Base-by-base conservation (phyloP, 345 rosid genomes). In the Acer saccharum region DNA sequence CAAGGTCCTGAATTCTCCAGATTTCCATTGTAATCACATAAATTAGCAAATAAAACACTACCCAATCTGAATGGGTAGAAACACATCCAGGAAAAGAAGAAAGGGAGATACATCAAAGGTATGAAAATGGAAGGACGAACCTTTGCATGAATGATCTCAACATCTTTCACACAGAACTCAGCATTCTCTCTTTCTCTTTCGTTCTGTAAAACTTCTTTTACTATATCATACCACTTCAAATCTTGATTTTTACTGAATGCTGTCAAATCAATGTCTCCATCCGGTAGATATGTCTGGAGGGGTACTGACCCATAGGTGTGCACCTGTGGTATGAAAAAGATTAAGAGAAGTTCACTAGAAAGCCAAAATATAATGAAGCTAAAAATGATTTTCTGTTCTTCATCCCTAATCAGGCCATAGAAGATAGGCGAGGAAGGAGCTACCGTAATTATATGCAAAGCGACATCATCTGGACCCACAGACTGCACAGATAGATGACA, bases 301-400 rank as follows among this genome's bases (percentile, higher is more conserved):
- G 93, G 93, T 18, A 90, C 91, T 71, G 93, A 90, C 65, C 93
- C 93, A 78, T 85, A 90, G 57, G 89, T 81, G 76, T 86, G 84
- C 61, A 88, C 93, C 93, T 86, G 80, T 3, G 18, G 20, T 43
- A 21, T 11, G 12, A 62, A 44, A 44, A 20, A 68, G 69, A 17
- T 13, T 11, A 67, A 17, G 55, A 64, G 1, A 41, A 65, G 50
- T 13, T 71, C 11, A 58, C 14, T 50, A 20, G 48, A 64, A 41
- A 75, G 39, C 35, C 44, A 71, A 20, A 13, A 78, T 23, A 48
- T 13, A 32, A 27, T 65, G 44, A 54, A 10, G 68, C 6, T 41
- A 7, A 41, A 65, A 29, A 13, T 23, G 10, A 35, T 9, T 18
- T 7, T 18, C 25, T n/a, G 27, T n/a, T 44, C 16, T 68, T 4